Percentiles rank a stretch among this genome's conserved stretches.
These are phyloP conservation scores for Xylaria intraflava DNA, from an alignment of 495 filamentous ascomycete species.

Conservation along the genomic window DNA sequence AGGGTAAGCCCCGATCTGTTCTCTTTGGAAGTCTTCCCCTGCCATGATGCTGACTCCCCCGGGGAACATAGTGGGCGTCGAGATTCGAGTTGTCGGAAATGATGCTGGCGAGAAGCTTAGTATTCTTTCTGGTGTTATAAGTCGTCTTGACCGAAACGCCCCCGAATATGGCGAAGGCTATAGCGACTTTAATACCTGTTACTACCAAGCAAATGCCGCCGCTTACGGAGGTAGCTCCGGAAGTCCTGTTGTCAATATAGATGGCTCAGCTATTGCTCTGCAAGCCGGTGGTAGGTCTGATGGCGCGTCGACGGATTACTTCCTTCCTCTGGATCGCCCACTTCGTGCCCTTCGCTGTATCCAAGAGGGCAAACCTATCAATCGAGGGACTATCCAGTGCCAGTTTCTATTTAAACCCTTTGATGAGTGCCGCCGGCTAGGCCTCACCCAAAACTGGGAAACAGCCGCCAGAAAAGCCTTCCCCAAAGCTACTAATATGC, in stretches of 20 bases:
- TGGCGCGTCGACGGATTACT: constrained; percentile 95
- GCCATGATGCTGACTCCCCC: neutral
- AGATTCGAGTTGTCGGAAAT: constrained; percentile 96
- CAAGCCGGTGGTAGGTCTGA: constrained; percentile 93
- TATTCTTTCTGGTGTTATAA: constrained; percentile 96
- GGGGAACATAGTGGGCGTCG: constrained; percentile 64
- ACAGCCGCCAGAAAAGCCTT: constrained; percentile 70
- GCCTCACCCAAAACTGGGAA: constrained; percentile 81
- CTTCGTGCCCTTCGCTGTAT: constrained; percentile 81
- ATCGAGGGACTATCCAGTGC: constrained; percentile 91
- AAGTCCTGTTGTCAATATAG: constrained; percentile 92
- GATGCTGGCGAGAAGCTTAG: constrained; percentile 98
- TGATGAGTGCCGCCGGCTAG: constrained; percentile 90
- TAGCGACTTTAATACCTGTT: constrained; percentile 99
- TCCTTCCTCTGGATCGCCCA: constrained; percentile 87
- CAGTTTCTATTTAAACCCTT: constrained; percentile 97
- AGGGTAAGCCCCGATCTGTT: constrained; percentile 28
- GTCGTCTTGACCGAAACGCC: constrained; percentile 88
- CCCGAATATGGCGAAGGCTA: constrained; percentile 98
- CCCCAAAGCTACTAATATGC: constrained; percentile 91
- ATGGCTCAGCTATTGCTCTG: constrained; percentile 85
- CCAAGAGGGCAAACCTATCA: constrained; percentile 62
- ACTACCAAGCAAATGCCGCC: constrained; percentile 95
- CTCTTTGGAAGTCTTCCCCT: neutral
- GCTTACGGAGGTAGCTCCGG: constrained; percentile 95